A percentile compares a stretch with the other conserved stretches of the same genome.
Evolutionary conservation across 148 eudicot species (phyloP).

Genomic region (Simmondsia chinensis): DNA sequence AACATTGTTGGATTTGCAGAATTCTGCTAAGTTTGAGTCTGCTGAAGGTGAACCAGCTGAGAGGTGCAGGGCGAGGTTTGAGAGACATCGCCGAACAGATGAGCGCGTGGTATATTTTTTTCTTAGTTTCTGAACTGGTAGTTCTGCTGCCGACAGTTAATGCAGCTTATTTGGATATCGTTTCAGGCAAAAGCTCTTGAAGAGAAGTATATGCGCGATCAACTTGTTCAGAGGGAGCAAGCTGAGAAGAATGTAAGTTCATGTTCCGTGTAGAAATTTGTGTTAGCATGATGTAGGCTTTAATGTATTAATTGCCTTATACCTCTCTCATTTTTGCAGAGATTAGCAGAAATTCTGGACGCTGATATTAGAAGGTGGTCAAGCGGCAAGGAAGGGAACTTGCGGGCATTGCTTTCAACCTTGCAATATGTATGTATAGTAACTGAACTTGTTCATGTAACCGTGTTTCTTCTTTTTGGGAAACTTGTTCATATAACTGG

Average conservation of each 20-base stretch:
- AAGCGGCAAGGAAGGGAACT: slow-evolving; percentile 89
- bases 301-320: background rate
- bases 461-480: too few species aligned
- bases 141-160: slow-evolving; percentile 1
- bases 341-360: slow-evolving; percentile 84
- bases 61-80: slow-evolving; percentile 94
- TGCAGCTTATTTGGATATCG: background rate
- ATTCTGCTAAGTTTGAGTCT: slow-evolving; percentile 29
- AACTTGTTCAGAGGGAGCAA: slow-evolving; percentile 75
- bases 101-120: slow-evolving; percentile 76
- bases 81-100: slow-evolving; percentile 90
- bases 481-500: too few species aligned
- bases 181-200: slow-evolving; percentile 91
- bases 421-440: slow-evolving; percentile 79
- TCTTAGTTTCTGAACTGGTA: background rate
- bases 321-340: slow-evolving; percentile 37
- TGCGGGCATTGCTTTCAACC: slow-evolving; percentile 93
- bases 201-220: slow-evolving; percentile 90
- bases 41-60: slow-evolving; percentile 71
- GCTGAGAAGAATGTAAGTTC: slow-evolving; percentile 74
- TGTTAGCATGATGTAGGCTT: background rate
- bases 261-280: background rate
- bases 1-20: slow-evolving; percentile 32
- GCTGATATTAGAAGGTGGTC: slow-evolving; percentile 98
- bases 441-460: too few species aligned